Base-by-base conservation (phyloP, 106 monocot genomes). In the Amphibolis antarctica region DNA sequence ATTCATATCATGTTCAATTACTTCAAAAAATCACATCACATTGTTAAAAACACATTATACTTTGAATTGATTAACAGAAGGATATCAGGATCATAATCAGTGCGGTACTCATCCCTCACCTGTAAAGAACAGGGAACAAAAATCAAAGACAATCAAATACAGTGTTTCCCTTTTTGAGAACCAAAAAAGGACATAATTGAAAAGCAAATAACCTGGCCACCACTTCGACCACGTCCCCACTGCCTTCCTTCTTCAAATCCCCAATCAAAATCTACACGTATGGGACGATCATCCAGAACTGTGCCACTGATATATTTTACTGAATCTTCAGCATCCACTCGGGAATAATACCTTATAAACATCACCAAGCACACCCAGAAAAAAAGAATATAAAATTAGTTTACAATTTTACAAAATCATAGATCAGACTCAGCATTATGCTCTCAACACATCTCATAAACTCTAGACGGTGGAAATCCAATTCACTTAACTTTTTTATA, bases 21-120 rank as follows among this genome's bases (percentile, higher is more conserved):
- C 7, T 36, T n/a, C n/a, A n/a, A n/a, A n/a, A n/a, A n/a, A 36
- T 36, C 36, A 2, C 7, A 36, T 36, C 7, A 7, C 36, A 36
- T 36, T 36, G 36, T 7, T 36, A 7, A 36, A 36, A 36, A 4
- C 36, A 36, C 36, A 36, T 4, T 36, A 4, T 36, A 2, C 36
- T 36, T 36, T 7, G 7, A 36, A 10, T 24, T 9, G 4, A 11
- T 27, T 57, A 26, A 27, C 18, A 47, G 69, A 86, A 88, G 92
- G 92, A 92, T 92, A 83, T 91, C 98, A 76, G 98, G 98, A 88
- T 99, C 98, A 69, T 99, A 99, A 76, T 99, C 88, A 13, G 98
- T 99, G 27, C 98, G 98, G 59, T 92, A 99, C 74, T 99, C 98
- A 60, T 99, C 98, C 44, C 98, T 80, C 64, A 99, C 98, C 92